Percentiles rank a stretch among this genome's conserved stretches.
Evolutionary conservation across 2,329 filamentous ascomycete species (phyloP).

Genomic region (Pseudomassariella vexata): DNA sequence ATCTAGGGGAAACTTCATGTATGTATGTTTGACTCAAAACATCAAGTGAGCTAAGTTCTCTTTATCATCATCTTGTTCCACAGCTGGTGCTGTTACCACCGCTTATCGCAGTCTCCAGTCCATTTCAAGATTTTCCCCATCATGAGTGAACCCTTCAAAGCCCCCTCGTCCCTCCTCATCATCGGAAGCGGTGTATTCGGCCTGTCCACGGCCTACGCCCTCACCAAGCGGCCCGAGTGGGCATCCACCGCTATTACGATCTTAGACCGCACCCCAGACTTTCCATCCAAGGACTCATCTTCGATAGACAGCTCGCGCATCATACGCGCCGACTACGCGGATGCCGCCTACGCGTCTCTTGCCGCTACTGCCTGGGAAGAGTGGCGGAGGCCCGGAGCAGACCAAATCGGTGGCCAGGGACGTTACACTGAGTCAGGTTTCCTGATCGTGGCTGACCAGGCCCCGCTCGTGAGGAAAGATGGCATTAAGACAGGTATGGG

Average conservation of each 20-base stretch:
- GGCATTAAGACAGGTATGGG: slow-evolving; percentile 41
- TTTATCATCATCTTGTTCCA: too few relatives aligned
- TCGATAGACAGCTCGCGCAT: slow-evolving; percentile 61
- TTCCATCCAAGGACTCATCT: slow-evolving; percentile 54
- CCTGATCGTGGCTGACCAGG: slow-evolving; percentile 53
- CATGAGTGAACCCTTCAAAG: slow-evolving; percentile 6
- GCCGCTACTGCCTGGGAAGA: slow-evolving; percentile 63
- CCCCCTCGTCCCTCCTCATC: slow-evolving; percentile 49
- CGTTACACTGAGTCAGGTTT: slow-evolving; percentile 69
- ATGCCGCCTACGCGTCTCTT: slow-evolving; percentile 69
- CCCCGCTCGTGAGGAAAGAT: slow-evolving; percentile 22
- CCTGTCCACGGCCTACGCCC: slow-evolving; percentile 52
- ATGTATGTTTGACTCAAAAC: too few relatives aligned
- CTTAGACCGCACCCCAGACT: slow-evolving; percentile 49
- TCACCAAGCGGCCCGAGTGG: slow-evolving; percentile 57
- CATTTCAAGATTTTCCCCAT: too few relatives aligned
- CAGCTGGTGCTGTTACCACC: too few relatives aligned
- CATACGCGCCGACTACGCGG: slow-evolving; percentile 72
- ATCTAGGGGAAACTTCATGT: too few relatives aligned
- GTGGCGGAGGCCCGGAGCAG: slow-evolving; percentile 57
- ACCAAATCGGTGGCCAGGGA: slow-evolving; percentile 53
- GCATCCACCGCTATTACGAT: slow-evolving; percentile 49
- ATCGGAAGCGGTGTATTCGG: slow-evolving; percentile 53
- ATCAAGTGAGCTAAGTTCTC: too few relatives aligned
- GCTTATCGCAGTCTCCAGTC: too few relatives aligned